Evolutionary conservation across 768 basidiomycete species (phyloP).

Genomic region (Polyporus arcularius): DNA sequence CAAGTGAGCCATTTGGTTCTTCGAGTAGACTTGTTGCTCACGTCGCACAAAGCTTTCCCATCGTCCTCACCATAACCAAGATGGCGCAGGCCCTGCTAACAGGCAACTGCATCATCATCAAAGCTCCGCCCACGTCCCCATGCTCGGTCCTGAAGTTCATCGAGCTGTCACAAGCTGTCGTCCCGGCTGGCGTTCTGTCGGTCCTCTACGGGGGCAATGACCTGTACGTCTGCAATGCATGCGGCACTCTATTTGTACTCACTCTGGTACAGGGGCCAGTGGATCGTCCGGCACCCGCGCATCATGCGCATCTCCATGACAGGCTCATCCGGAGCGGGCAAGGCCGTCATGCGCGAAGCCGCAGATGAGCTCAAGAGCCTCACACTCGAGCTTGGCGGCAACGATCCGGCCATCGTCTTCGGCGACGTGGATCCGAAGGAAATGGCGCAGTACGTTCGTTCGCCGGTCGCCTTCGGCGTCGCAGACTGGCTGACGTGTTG

Average conservation of each 20-base stretch:
- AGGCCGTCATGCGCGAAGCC: slow-evolving; percentile 6
- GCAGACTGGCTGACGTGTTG: not conserved
- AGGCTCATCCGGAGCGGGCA: slow-evolving; percentile 9
- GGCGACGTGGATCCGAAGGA: slow-evolving; percentile 8
- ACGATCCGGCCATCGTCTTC: slow-evolving; percentile 17
- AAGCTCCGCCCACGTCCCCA: slow-evolving; percentile 10
- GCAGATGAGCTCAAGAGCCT: slow-evolving; percentile 5
- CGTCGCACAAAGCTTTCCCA: slow-evolving; percentile 3
- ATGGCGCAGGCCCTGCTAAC: slow-evolving; percentile 10
- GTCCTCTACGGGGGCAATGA: slow-evolving; percentile 12
- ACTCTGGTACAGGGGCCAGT: slow-evolving; percentile 3
- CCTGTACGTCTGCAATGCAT: slow-evolving; percentile 2
- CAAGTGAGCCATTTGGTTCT: not conserved
- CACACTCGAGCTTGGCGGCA: slow-evolving; percentile 19
- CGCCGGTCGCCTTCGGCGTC: not conserved
- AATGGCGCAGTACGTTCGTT: slow-evolving; percentile 10
- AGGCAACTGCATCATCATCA: slow-evolving; percentile 14
- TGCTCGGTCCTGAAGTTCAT: slow-evolving; percentile 7
- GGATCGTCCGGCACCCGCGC: slow-evolving; percentile 11
- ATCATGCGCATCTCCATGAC: slow-evolving; percentile 13
- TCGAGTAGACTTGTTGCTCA: not conserved
- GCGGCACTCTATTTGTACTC: not conserved
- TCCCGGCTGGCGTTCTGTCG: slow-evolving; percentile 17
- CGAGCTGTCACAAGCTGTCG: slow-evolving; percentile 9
- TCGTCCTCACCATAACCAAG: slow-evolving; percentile 7